Evolutionary conservation across 352 stramenopile species (phyloP).

Genomic region (Saprolegnia diclina): DNA sequence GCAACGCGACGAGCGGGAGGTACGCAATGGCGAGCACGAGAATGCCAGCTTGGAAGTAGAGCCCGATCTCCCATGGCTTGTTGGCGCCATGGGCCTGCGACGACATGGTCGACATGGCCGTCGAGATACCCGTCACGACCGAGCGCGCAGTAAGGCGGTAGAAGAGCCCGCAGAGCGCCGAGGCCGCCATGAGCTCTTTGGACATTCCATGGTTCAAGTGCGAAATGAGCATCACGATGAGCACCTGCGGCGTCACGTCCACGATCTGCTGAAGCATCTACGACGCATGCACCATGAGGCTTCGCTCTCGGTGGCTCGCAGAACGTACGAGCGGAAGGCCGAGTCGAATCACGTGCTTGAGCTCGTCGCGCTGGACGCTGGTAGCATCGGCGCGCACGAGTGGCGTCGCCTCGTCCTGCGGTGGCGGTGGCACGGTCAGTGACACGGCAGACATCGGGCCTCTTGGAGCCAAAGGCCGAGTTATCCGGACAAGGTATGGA

Average conservation of each 20-base stretch:
- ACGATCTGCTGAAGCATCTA: background rate
- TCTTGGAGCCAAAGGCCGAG: background rate
- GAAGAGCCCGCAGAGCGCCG: background rate
- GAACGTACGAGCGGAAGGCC: background rate
- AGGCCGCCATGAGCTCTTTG: background rate
- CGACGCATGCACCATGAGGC: background rate
- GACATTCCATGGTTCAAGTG: background rate
- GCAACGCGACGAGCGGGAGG: background rate
- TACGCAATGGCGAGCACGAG: background rate
- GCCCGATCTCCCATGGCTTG: background rate
- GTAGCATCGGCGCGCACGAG: background rate
- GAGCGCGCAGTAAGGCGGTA: background rate
- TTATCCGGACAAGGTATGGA: background rate
- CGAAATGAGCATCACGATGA: conserved; percentile 1
- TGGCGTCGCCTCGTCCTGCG: background rate
- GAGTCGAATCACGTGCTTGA: background rate
- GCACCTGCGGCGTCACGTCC: background rate
- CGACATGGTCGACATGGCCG: background rate
- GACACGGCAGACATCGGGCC: background rate
- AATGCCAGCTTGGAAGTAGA: background rate
- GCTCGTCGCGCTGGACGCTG: too few species aligned
- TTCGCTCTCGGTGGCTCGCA: background rate
- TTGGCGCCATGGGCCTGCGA: background rate
- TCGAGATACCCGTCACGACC: background rate
- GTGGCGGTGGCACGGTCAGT: background rate